Conservation (phyloP, 2,329 filamentous ascomycete genomes). For the Teratosphaeriaceae sp. region DNA sequence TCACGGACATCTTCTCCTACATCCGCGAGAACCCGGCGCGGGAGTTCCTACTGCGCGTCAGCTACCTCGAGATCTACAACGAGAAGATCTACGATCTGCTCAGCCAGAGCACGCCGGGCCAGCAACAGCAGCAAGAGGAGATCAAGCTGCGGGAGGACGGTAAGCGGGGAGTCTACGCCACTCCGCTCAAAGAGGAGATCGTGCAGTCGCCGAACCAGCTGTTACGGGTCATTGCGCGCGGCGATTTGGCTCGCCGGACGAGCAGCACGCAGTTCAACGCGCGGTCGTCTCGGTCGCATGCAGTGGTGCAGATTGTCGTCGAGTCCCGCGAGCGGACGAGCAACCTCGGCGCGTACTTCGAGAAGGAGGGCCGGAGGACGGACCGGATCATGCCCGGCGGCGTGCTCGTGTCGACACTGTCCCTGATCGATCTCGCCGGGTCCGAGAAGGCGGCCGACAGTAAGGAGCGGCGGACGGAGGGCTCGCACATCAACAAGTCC, state of each 20-base stretch:
- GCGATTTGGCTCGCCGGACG: conserved; percentile 82
- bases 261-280: conserved; percentile 97
- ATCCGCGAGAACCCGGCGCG: conserved; percentile 93
- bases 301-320: conserved; percentile 96
- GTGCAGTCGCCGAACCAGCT: conserved; percentile 96
- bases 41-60: conserved; percentile 91
- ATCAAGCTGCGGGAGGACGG: conserved; percentile 96
- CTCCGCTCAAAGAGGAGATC: conserved; percentile 94
- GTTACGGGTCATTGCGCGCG: conserved; percentile 86
- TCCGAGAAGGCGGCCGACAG: conserved; percentile 94
- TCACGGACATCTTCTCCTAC: conserved; percentile 98
- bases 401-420: conserved; percentile 90
- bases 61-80: conserved; percentile 98
- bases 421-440: conserved; percentile 90
- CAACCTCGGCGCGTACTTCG: conserved; percentile 30
- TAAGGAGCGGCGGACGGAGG: conserved; percentile 89
- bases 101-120: conserved; percentile 58
- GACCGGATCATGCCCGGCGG: conserved; percentile 65
- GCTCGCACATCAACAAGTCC: conserved; percentile 98
- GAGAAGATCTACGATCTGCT: conserved; percentile 94
- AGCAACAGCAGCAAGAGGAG: conserved; percentile 61
- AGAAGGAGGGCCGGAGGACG: conserved; percentile 58
- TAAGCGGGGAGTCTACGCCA: conserved; percentile 94
- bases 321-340: conserved; percentile 81
- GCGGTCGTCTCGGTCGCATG: conserved; percentile 93